Evolutionary conservation across 139 green algal species (phyloP), one percentile per base, ranked within the genome.

Genomic region (Mychonastes homosphaera): DNA sequence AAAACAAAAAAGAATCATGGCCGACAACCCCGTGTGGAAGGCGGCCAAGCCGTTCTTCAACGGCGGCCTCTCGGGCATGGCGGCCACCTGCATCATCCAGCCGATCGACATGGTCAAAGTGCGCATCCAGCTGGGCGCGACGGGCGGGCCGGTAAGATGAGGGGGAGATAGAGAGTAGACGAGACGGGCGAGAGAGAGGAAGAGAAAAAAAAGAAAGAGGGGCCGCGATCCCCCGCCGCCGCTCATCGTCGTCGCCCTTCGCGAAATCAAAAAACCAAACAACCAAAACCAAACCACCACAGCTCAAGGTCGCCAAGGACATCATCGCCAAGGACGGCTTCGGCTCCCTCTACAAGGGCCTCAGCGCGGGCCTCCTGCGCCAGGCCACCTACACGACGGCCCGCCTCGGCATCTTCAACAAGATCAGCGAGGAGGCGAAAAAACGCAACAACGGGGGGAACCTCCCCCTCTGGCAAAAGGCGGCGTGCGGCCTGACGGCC

Each of bases 341-440:
- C 32, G 78, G 72, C 28, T 70, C 79, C 21, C 65, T 97, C 41
- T 97, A 97, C 79, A 94, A 84, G 72, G 93, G 93, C 27, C 81
- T 99, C 35, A 87, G 70, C 43, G 93, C 93, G 6, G 93, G 93
- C 27, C 79, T 99, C 43, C 74, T 99, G 58, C 79, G 93, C 50
- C 93, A 99, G 76, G 91, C 91, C 16, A 96, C 88, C 19, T 99
- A 99, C 81, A 99, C 93, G 32, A 99, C 93, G 30, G 87, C 91
- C 4, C 88, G 93, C 46, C 67, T 99, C 49, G 93, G 93, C 26
- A 78, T 96, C 53, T 95, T 93, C 77, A 80, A 90, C 62, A 74
- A 80, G 43, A 67, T 91, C 47, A 89, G 29, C 67, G 80, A 69
- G 70, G 81, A 48, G 15, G 60, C 76, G 0, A 77, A 78, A 58